These are phyloP conservation scores for Pulveroboletus sp. DNA, from an alignment of 768 basidiomycete genomes.

Conservation along the genomic window DNA sequence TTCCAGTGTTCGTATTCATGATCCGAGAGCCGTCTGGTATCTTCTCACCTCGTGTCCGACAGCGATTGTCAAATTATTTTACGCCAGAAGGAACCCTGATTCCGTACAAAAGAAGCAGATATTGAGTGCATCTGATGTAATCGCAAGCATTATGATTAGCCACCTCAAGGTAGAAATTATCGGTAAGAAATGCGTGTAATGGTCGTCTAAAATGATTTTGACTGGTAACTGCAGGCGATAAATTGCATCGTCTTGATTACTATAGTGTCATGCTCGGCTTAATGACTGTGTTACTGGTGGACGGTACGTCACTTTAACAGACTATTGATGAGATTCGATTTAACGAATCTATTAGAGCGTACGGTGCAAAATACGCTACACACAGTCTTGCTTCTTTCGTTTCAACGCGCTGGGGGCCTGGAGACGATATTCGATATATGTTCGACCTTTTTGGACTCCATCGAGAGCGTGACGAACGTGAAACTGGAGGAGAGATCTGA, in stretches of 20 bases:
- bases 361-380: slow-evolving; percentile 72
- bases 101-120: slow-evolving; percentile 76
- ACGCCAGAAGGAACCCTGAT: slow-evolving; percentile 77
- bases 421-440: slow-evolving; percentile 63
- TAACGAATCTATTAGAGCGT: slow-evolving; percentile 53
- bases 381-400: slow-evolving; percentile 75
- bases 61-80: slow-evolving; percentile 89
- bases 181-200: slow-evolving; percentile 41
- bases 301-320: slow-evolving; percentile 39
- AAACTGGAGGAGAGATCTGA: slow-evolving; percentile 58
- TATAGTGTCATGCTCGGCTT: slow-evolving; percentile 55
- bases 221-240: slow-evolving; percentile 34
- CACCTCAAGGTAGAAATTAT: slow-evolving; percentile 57
- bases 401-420: slow-evolving; percentile 71
- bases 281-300: slow-evolving; percentile 51
- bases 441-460: slow-evolving; percentile 49
- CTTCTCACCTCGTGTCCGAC: slow-evolving; percentile 10
- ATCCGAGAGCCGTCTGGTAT: not conserved
- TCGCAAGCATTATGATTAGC: slow-evolving; percentile 72
- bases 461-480: slow-evolving; percentile 50
- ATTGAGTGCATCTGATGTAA: slow-evolving; percentile 56
- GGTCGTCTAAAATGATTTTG: slow-evolving; percentile 13
- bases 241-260: slow-evolving; percentile 45
- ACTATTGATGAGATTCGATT: not conserved
- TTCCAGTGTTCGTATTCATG: slow-evolving; percentile 66